Conservation (phyloP, 2,329 filamentous ascomycete species). For the Cadophora luteo-olivacea region DNA sequence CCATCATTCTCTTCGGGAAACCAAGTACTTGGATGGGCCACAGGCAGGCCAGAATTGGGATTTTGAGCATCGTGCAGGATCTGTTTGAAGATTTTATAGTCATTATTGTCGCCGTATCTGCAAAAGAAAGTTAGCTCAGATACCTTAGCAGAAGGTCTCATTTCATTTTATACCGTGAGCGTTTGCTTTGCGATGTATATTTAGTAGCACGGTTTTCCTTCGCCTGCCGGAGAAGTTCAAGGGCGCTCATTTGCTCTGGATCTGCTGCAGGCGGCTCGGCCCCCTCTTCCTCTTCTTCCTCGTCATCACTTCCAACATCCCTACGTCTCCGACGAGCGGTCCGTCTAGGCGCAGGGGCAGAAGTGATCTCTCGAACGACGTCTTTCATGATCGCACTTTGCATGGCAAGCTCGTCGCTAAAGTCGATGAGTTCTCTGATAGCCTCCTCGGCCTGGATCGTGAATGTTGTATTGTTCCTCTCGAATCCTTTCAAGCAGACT, state of each 20-base stretch:
- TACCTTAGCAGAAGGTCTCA: background rate
- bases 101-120: constrained; percentile 64
- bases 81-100: constrained; percentile 66
- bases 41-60: constrained; percentile 56
- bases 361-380: constrained; percentile 43
- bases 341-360: constrained; percentile 38
- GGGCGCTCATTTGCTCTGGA: constrained; percentile 44
- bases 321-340: constrained; percentile 43
- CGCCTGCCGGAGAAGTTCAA: constrained; percentile 46
- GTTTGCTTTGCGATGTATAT: constrained; percentile 49
- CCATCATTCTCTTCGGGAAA: constrained; percentile 50
- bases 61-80: constrained; percentile 66
- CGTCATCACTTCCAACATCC: constrained; percentile 43
- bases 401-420: constrained; percentile 51
- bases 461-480: constrained; percentile 55
- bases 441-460: constrained; percentile 62
- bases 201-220: constrained; percentile 44
- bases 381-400: constrained; percentile 39
- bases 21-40: constrained; percentile 66
- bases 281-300: constrained; percentile 48
- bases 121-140: constrained; percentile 18
- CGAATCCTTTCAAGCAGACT: constrained; percentile 49
- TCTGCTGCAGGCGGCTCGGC: constrained; percentile 47
- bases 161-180: constrained; percentile 47
- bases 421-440: constrained; percentile 65